Evolutionary conservation across 495 filamentous ascomycete species (phyloP), one percentile per base, ranked within the genome.

Genomic region (Terfezia claveryi): DNA sequence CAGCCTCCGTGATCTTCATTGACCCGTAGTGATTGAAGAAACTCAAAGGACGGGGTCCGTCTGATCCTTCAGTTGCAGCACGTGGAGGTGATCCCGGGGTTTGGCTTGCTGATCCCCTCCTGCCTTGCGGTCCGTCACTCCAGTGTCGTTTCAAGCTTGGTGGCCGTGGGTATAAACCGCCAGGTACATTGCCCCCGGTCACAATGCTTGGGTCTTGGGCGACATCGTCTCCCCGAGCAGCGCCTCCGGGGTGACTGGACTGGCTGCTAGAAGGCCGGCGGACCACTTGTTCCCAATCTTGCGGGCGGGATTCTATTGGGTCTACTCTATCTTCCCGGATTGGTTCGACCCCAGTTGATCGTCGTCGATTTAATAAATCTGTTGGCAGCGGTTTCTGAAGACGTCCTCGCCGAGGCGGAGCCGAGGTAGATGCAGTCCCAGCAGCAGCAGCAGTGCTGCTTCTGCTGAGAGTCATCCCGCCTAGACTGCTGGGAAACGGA

Each of bases 1-100:
- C 62, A 51, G 63, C 63, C 50, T 65, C 63, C 32, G 63, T 65
- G 49, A 65, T 65, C 57, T 65, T 65, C 62, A 65, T 62, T 17
- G 54, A 62, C 23, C 57, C 60, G 50, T 59, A 65, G 17, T 58
- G 62, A 57, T 59, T 64, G 44, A 65, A 46, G 49, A 65, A 65
- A 38, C 57, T 58, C 17, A 62, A 46, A 20, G 63, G 62, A 10
- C 63, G 61, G 49, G 52, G 37, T 17, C 51, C 49, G 27, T 55
- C 54, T 49, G 56, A 55, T 50, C 56, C 55, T 46, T 53, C 53
- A 32, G 50, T 55, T 23, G 23, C 12, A 38, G 23, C 38, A 38
- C 23, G n/a, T 23, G 17, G 37, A 20, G 54, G 50, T 51, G 58
- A 51, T 17, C 50, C 38, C 10, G 58, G 53, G 23, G 6, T 57